Evolutionary conservation across 345 rosid genomes (phyloP).

Genomic region (Hibiscus mutabilis): DNA sequence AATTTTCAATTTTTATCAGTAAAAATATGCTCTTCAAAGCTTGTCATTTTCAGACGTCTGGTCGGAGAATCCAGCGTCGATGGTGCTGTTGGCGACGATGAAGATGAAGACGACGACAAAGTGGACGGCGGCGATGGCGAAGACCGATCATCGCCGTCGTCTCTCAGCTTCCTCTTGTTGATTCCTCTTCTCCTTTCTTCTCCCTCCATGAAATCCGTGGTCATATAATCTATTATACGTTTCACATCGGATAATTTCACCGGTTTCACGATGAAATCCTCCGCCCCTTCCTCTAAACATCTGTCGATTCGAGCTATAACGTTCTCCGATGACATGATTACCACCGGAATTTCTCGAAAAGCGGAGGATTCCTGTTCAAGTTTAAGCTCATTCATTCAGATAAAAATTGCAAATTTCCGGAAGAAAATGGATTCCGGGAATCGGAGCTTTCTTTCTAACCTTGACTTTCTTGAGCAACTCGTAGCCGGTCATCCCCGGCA

Average conservation of each 20-base stretch:
- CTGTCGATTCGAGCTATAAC: constrained; percentile 76
- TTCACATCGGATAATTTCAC: constrained; percentile 84
- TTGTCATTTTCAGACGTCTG: constrained; percentile 38
- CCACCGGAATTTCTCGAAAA: constrained; percentile 74
- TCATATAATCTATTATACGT: constrained; percentile 53
- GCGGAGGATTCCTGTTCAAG: constrained; percentile 61
- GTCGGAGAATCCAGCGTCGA: constrained; percentile 47
- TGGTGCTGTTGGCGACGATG: constrained; percentile 27
- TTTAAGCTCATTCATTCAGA: not conserved
- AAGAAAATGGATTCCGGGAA: not conserved
- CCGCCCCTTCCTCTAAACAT: constrained; percentile 95
- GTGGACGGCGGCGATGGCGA: constrained; percentile 24
- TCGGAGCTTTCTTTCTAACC: constrained; percentile 29
- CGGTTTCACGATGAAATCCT: constrained; percentile 84
- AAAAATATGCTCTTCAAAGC: not conserved
- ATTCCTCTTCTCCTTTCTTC: constrained; percentile 6
- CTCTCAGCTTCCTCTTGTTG: constrained; percentile 59
- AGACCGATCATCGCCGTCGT: constrained; percentile 23
- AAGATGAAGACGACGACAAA: constrained; percentile 13
- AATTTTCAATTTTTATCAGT: not conserved
- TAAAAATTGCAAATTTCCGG: not conserved
- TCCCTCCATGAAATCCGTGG: constrained; percentile 21
- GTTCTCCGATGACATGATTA: constrained; percentile 95
- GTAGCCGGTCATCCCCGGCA: constrained; percentile 99
- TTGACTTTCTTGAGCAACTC: constrained; percentile 91